phyloP scores from a whole-genome alignment of 2,329 filamentous ascomycete genomes.

The Penicillium sp. region DNA sequence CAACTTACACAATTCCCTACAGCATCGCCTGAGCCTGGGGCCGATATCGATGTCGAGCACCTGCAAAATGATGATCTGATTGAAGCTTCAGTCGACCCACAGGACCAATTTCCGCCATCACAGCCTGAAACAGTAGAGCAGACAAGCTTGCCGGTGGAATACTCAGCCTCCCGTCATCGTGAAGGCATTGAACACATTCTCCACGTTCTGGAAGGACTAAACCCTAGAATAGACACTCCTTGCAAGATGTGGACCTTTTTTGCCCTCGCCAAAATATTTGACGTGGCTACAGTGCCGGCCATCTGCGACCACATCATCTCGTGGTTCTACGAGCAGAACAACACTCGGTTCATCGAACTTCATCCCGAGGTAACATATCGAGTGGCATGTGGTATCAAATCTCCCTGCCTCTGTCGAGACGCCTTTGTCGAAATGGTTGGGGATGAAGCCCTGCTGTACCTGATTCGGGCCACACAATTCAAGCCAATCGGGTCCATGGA shows the following conservation, averaged over 20 bases:
- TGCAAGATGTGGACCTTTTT: constrained; percentile 67
- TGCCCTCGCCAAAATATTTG: constrained; percentile 60
- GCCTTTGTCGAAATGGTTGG: constrained; percentile 64
- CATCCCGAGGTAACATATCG: constrained; percentile 62
- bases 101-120: neutral
- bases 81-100: neutral
- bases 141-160: constrained; percentile 49
- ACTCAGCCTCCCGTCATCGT: constrained; percentile 64
- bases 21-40: neutral
- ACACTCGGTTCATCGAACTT: constrained; percentile 61
- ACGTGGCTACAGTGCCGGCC: constrained; percentile 36
- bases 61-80: neutral
- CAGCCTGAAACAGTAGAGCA: neutral
- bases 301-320: constrained; percentile 52
- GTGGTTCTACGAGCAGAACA: constrained; percentile 60
- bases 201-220: constrained; percentile 55
- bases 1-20: neutral
- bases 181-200: constrained; percentile 64
- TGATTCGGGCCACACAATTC: constrained; percentile 21
- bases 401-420: constrained; percentile 36
- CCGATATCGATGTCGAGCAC: neutral
- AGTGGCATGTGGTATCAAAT: constrained; percentile 51
- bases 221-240: constrained; percentile 62
- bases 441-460: constrained; percentile 56
- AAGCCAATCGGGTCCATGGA: neutral